phyloP scores from a whole-genome alignment of 139 green algal genomes.

The Volvox africanus region DNA sequence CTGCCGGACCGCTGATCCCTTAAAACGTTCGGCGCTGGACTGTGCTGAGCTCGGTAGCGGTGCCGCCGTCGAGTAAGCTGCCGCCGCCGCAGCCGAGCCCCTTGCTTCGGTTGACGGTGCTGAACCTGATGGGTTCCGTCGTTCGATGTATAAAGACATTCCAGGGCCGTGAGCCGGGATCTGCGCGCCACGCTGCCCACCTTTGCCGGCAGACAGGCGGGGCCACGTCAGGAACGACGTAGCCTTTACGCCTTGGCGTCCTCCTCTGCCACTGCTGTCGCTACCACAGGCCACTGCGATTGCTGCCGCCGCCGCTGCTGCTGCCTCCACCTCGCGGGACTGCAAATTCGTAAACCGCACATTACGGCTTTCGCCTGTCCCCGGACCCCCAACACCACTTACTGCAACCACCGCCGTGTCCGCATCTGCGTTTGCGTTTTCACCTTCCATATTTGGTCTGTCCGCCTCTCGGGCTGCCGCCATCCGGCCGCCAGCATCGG shows the following conservation, averaged over 20 bases:
- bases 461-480: neutral
- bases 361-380: neutral
- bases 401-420: neutral
- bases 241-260: neutral
- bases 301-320: neutral
- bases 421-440: neutral
- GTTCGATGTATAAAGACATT: neutral
- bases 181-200: no score
- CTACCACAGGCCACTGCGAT: neutral
- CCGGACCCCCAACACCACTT: neutral
- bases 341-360: conserved; percentile 11
- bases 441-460: neutral
- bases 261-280: neutral
- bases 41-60: no score
- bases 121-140: neutral
- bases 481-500: neutral
- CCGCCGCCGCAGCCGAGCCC: no score
- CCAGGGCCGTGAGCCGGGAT: neutral
- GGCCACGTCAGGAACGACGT: no score
- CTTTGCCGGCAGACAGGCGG: neutral
- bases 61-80: no score
- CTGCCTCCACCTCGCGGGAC: conserved; percentile 1
- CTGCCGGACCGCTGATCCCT: no score
- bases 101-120: no score
- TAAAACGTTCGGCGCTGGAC: no score